Conservation (phyloP, 2,329 filamentous ascomycete species). For the Aspergillus transmontanensis region DNA sequence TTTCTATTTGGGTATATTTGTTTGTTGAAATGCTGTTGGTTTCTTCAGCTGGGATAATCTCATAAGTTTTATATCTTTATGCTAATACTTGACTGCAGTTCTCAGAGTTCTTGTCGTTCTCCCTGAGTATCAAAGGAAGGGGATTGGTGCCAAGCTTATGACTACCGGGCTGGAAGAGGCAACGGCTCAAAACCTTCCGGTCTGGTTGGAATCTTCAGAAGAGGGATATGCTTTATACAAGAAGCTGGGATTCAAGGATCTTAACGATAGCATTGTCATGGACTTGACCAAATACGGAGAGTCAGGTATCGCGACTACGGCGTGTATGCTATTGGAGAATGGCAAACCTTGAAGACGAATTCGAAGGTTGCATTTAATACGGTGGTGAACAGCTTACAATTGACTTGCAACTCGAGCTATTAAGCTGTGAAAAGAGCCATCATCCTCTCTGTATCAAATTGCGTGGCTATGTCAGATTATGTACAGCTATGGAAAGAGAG, state of each 20-base stretch:
- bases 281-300: neutral
- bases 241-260: constrained; percentile 4
- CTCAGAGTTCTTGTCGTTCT: constrained; percentile 2
- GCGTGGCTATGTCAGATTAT: neutral
- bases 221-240: constrained; percentile 4
- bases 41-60: too few relatives aligned
- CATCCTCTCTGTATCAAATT: neutral
- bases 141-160: neutral
- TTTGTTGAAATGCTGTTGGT: too few relatives aligned
- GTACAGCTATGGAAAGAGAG: neutral
- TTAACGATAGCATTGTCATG: neutral
- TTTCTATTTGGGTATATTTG: too few relatives aligned
- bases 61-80: too few relatives aligned
- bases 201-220: neutral
- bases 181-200: neutral
- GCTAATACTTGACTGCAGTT: neutral
- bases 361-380: neutral
- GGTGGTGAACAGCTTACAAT: too few relatives aligned
- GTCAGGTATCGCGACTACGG: neutral
- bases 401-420: too few relatives aligned
- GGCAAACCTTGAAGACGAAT: neutral
- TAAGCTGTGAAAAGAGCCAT: neutral
- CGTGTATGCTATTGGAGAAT: neutral
- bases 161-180: neutral
- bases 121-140: constrained; percentile 2